These are phyloP conservation scores for Phaeosphaeria sp. DNA, from an alignment of 2,329 filamentous ascomycete genomes.

Conservation along the genomic window DNA sequence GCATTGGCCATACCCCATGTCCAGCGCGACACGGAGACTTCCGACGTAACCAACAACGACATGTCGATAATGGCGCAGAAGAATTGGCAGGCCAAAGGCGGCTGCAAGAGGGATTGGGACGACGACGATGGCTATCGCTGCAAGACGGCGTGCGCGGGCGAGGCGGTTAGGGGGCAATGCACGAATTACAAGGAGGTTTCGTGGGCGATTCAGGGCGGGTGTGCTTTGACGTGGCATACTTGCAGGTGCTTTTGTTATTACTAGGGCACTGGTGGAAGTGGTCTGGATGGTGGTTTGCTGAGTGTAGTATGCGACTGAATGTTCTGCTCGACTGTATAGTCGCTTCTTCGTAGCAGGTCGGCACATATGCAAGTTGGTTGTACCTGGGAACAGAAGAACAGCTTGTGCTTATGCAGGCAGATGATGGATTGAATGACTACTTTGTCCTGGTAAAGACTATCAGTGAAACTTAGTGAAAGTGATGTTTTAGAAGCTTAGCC, in stretches of 20 bases:
- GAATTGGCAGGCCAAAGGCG: neutral
- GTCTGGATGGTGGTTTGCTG: too few relatives aligned
- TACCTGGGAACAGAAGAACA: too few relatives aligned
- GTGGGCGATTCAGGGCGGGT: neutral
- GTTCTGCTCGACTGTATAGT: too few relatives aligned
- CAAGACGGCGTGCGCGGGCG: neutral
- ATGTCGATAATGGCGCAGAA: neutral
- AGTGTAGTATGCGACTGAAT: too few relatives aligned
- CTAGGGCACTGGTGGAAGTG: neutral
- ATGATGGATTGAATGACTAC: too few relatives aligned
- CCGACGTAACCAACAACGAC: neutral
- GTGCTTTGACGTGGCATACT: neutral
- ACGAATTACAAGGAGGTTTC: neutral
- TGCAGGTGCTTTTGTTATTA: neutral
- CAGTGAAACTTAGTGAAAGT: too few relatives aligned
- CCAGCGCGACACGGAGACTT: neutral
- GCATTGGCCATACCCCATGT: neutral
- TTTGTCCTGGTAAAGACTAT: too few relatives aligned
- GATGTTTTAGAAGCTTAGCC: too few relatives aligned
- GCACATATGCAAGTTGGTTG: too few relatives aligned
- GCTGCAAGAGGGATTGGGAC: neutral
- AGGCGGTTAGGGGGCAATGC: neutral
- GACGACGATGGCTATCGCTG: neutral
- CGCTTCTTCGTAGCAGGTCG: too few relatives aligned
- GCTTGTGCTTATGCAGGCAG: too few relatives aligned